Evolutionary conservation across 805 yeast genomes (phyloP).

Genomic region (Dipodascus geniculatus): DNA sequence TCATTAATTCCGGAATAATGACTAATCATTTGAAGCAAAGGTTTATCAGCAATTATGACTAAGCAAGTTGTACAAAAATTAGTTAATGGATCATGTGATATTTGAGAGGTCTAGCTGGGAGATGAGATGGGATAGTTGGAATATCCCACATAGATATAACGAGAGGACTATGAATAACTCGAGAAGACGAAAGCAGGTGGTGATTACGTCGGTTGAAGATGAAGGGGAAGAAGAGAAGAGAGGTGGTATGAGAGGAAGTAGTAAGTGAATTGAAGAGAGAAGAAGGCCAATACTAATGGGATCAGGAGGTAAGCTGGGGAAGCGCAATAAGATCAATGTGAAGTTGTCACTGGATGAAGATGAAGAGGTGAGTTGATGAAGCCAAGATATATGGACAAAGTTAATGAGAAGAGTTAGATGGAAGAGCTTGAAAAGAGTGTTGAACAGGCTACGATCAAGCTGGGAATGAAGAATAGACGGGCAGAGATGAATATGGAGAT

Average conservation of each 20-base stretch:
- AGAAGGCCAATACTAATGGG: neutral
- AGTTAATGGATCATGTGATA: no score
- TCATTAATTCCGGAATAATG: no score
- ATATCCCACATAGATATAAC: no score
- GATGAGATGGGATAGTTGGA: no score
- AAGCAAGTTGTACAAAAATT: no score
- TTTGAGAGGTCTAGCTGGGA: no score
- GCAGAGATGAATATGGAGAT: no score
- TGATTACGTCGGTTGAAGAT: neutral
- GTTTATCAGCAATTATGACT: no score
- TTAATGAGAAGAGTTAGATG: neutral
- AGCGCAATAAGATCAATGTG: slow-evolving; percentile 1
- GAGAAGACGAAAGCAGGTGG: neutral
- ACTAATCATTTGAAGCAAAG: no score
- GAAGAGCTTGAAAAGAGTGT: neutral
- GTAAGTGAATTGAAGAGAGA: neutral
- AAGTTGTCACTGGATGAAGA: neutral
- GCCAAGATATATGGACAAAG: no score
- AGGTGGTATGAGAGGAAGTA: neutral
- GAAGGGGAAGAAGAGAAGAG: neutral
- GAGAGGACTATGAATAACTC: slow-evolving; percentile 1
- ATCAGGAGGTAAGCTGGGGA: neutral
- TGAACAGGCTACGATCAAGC: neutral
- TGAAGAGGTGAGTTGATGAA: neutral
- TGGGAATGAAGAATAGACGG: neutral